Conservation (phyloP, 1,139 yeast species). For the Protomyces inundatus region DNA sequence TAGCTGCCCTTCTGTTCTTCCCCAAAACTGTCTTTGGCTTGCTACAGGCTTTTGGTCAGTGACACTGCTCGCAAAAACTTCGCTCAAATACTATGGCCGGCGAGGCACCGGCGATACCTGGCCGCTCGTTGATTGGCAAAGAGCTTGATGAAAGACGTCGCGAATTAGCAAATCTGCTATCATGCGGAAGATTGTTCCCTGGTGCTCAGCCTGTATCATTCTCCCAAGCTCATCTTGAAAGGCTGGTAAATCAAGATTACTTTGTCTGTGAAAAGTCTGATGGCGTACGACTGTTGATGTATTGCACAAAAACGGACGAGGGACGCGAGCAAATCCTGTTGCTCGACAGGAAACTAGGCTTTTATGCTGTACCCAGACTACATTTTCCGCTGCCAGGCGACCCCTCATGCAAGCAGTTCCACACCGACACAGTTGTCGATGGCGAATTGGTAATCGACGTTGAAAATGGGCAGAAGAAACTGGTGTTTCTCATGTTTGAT, state of each 20-base stretch:
- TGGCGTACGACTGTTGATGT: slow-evolving; percentile 79
- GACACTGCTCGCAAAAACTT: no score
- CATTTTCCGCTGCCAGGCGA: slow-evolving; percentile 69
- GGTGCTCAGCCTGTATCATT: slow-evolving; percentile 97
- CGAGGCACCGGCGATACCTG: slow-evolving; percentile 17
- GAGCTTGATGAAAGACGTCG: slow-evolving; percentile 6
- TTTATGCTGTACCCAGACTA: slow-evolving; percentile 63
- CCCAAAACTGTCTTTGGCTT: no score
- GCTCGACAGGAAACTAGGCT: slow-evolving; percentile 84
- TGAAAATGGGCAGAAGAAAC: slow-evolving; percentile 52
- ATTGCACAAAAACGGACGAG: slow-evolving; percentile 57
- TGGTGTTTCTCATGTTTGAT: slow-evolving; percentile 83
- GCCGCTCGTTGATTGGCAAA: slow-evolving; percentile 4
- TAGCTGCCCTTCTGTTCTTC: no score
- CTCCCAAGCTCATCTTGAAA: slow-evolving; percentile 61
- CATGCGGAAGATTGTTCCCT: slow-evolving; percentile 22
- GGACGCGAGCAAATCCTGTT: slow-evolving; percentile 48
- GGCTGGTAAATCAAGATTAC: slow-evolving; percentile 53
- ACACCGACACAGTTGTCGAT: slow-evolving; percentile 82
- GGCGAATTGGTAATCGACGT: slow-evolving; percentile 75
- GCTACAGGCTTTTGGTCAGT: no score
- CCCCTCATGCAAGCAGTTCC: slow-evolving; percentile 37
- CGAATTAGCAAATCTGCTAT: slow-evolving; percentile 3
- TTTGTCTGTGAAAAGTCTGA: slow-evolving; percentile 95
- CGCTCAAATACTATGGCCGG: slow-evolving; percentile 1